Evolutionary conservation across 2,329 filamentous ascomycete genomes (phyloP).

Genomic region (Gliomastix tumulicola): DNA sequence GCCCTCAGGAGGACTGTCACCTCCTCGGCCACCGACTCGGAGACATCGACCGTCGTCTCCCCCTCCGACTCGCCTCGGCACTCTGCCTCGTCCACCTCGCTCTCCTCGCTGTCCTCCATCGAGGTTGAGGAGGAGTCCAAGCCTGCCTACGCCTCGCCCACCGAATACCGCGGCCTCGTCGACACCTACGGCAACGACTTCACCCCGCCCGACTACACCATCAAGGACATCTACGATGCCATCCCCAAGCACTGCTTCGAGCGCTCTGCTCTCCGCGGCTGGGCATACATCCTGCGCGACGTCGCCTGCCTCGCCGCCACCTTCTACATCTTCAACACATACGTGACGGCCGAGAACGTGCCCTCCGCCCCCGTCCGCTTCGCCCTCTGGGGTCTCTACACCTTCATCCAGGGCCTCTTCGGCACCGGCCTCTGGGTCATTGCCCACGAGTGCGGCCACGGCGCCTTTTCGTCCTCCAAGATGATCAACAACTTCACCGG

Average conservation of each 20-base stretch:
- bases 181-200: slow-evolving; percentile 97
- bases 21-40: slow-evolving; percentile 40
- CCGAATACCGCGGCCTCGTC: slow-evolving; percentile 58
- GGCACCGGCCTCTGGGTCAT: slow-evolving; percentile 93
- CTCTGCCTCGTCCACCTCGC: slow-evolving; percentile 78
- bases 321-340: slow-evolving; percentile 86
- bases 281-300: slow-evolving; percentile 82
- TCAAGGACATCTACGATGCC: slow-evolving; percentile 94
- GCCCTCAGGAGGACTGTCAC: slow-evolving; percentile 41
- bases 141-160: neutral
- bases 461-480: slow-evolving; percentile 92
- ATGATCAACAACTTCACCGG: slow-evolving; percentile 85
- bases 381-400: slow-evolving; percentile 58
- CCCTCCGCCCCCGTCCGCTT: slow-evolving; percentile 62
- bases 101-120: slow-evolving; percentile 78
- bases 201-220: slow-evolving; percentile 87
- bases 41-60: slow-evolving; percentile 50
- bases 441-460: slow-evolving; percentile 96
- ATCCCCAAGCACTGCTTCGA: slow-evolving; percentile 97
- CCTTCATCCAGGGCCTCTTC: slow-evolving; percentile 84
- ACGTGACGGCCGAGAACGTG: slow-evolving; percentile 76
- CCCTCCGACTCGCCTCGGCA: slow-evolving; percentile 52
- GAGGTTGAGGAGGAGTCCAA: slow-evolving; percentile 33
- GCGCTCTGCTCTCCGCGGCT: slow-evolving; percentile 68
- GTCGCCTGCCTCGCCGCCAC: slow-evolving; percentile 63